Base-by-base conservation (phyloP, 1,284 basidiomycete genomes). In the Ustilago crameri region DNA sequence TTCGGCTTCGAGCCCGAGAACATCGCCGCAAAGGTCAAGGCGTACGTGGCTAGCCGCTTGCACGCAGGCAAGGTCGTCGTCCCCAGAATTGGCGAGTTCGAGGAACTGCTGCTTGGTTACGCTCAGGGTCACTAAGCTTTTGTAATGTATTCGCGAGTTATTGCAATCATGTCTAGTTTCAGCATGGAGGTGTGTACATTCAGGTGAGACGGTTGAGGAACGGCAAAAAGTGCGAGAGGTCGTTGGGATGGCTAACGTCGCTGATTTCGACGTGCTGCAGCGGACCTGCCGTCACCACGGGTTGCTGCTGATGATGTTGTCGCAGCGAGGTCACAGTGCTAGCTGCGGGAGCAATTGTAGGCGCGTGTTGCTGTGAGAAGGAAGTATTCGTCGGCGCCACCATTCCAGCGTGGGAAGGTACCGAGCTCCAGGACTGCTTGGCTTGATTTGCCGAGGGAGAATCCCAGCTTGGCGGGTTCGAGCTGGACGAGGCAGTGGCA, bases 1-100 rank as follows among this genome's bases (percentile, higher is more conserved):
- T 74, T 73, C 59, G 40, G 61, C 15, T 54, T 79, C 45, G 64
- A 55, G 17, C 41, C 54, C n/a, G 17, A 88, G 90, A 92, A 84
- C 90, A 50, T 95, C 76, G 91, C 93, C 44, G 83, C 84, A 50
- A 87, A 92, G 49, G 89, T 91, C 76, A 90, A 91, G 87, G 92
- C 93, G 7, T 49, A 57, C 22, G 54, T 27, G 17, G 5, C 17
- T 1, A 42, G 24, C 22, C 47, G 46, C 17, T 43, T 15, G 4
- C 23, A 24, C 24, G 22, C n/a, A 14, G 46, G 41, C 22, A 20
- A 37, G 17, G 32, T 57, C 4, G 30, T 42, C 3, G 27, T 57
- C 12, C 54, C 54, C 5, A 24, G 38, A 20, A 50, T 57, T 17
- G 54, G 54, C 9, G 54, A 57, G 46, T 57, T 57, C 22, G 46